Evolutionary conservation across 352 stramenopile genomes (phyloP).

Genomic region (Globisporangium echinulatum): DNA sequence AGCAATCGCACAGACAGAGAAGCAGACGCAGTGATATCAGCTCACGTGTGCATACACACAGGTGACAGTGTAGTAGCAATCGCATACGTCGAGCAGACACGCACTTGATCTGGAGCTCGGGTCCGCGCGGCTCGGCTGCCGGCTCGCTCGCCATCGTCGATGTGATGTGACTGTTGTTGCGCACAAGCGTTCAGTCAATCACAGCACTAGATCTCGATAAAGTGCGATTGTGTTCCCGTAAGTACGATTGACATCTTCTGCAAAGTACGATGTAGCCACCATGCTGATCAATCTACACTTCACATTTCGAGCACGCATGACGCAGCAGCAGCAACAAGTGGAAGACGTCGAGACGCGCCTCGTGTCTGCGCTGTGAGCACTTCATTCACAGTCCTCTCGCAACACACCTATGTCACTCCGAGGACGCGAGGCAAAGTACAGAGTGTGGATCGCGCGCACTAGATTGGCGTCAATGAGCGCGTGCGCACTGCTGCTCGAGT

Average conservation of each 20-base stretch:
- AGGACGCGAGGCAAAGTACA: slow-evolving; percentile 19
- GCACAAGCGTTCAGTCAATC: slow-evolving; percentile 6
- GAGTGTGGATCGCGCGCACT: slow-evolving; percentile 21
- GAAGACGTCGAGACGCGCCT: too few relatives aligned
- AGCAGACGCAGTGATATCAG: background rate
- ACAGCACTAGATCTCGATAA: too few relatives aligned
- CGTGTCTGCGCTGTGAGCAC: too few relatives aligned
- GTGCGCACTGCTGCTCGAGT: background rate
- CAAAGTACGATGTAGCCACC: background rate
- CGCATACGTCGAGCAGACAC: background rate
- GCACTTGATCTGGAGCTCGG: slow-evolving; percentile 61
- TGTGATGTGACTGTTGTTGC: slow-evolving; percentile 2
- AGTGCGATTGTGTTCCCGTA: too few relatives aligned
- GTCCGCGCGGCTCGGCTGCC: slow-evolving; percentile 4
- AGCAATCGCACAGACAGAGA: background rate
- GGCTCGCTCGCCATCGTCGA: slow-evolving; percentile 2
- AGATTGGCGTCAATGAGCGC: slow-evolving; percentile 24
- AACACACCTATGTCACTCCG: too few relatives aligned
- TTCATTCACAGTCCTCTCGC: too few relatives aligned
- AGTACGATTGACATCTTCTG: background rate
- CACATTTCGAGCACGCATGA: too few relatives aligned
- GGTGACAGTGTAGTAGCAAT: too few relatives aligned
- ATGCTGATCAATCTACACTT: too few relatives aligned
- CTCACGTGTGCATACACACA: too few relatives aligned
- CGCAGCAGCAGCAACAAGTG: too few relatives aligned